Conservation (phyloP, 2,329 filamentous ascomycete species). For the Hortaea werneckii region DNA sequence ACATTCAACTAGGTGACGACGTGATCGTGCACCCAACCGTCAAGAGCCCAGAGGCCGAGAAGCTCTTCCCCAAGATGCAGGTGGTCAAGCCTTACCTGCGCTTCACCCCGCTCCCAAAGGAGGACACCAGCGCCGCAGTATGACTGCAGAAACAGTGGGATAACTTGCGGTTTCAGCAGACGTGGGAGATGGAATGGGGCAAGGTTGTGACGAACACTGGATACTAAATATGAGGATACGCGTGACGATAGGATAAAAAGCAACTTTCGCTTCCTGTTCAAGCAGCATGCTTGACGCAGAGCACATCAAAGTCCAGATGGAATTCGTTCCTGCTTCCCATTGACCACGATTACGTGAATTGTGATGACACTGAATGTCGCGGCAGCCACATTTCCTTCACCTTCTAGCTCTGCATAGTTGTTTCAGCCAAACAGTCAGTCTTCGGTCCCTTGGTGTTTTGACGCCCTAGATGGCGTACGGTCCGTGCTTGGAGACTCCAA, state of each 20-base stretch:
- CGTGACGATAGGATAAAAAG: not conserved
- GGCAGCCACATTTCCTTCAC: too few species aligned
- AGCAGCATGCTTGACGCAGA: too few species aligned
- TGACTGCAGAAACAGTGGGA: conserved; percentile 15
- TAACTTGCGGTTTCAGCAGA: conserved; percentile 8
- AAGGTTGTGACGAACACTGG: conserved; percentile 6
- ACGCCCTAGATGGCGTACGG: not conserved
- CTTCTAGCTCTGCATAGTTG: too few species aligned
- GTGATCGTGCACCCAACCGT: conserved; percentile 52
- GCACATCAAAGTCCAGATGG: too few species aligned
- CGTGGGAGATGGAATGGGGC: conserved; percentile 12
- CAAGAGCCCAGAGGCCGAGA: conserved; percentile 49
- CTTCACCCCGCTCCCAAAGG: conserved; percentile 49
- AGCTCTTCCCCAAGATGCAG: conserved; percentile 48
- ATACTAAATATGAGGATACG: conserved; percentile 1
- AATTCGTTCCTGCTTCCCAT: too few species aligned
- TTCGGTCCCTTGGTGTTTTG: too few species aligned
- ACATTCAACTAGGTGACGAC: conserved; percentile 34
- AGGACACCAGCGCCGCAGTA: conserved; percentile 42
- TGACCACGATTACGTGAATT: too few species aligned
- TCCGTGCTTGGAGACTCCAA: conserved; percentile 1
- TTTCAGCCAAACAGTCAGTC: too few species aligned
- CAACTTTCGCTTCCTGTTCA: not conserved
- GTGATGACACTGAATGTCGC: too few species aligned
- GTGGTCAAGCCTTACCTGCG: conserved; percentile 54